Base-by-base conservation (phyloP, 1,284 basidiomycete species). In the Malassezia sympodialis region DNA sequence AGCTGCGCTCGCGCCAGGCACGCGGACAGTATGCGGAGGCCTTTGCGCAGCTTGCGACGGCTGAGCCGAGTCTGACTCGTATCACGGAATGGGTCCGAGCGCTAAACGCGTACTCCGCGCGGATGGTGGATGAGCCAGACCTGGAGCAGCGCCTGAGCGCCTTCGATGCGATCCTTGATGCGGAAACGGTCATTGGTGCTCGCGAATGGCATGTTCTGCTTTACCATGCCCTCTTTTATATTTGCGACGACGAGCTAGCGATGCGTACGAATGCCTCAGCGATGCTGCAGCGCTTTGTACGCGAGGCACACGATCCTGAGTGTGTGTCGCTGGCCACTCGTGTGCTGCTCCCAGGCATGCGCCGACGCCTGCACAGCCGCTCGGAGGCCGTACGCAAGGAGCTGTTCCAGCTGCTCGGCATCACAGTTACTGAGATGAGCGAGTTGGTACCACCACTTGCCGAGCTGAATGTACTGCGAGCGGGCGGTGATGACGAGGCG, bases 241-340 rank as follows among this genome's bases (percentile, higher is more conserved):
- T 96, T 48, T 87, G 90, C 71, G 90, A 98, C 70, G 84, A 86
- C 7, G 94, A 98, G 72, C 77, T 98, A 32, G 84, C 88, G 0
- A 82, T 98, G 49, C 81, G 94, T 28, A 87, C 81, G 56, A 93
- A 85, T 68, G 86, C 93, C 0, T 82, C 86, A 1, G 81, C 82
- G 39, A 77, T 85, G 0, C 79, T 98, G 64, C 83, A 84, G 54
- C 82, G 83, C 46, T 94, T 93, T 72, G 77, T 94, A 51, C 39
- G 26, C 8, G 57, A 49, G 23, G 43, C 42, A 4, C 24, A 26
- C 10, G 15, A 6, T 32, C 39, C 46, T 15, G 49, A 35, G 10
- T 14, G 12, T 11, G 23, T 57, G 15, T 23, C 37, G 28, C 35
- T 51, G 6, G 50, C 23, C 15, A 23, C 19, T n/a, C 19, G 26